Base-by-base conservation (phyloP, 805 yeast genomes). In the Barnettozyma pratensis region DNA sequence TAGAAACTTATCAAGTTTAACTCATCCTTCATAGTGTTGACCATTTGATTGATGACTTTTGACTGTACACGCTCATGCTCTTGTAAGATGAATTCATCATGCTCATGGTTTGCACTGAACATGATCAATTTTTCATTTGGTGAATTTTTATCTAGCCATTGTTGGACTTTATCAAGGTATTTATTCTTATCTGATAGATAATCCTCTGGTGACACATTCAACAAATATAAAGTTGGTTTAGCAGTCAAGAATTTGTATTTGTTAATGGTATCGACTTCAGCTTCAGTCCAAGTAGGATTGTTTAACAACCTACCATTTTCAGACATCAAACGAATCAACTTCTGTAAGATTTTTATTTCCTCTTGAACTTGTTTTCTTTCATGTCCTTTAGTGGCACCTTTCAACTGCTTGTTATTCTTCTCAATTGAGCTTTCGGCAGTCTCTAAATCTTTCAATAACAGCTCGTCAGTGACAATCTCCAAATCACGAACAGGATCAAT, bases 191-290 rank as follows among this genome's bases (percentile, higher is more conserved):
- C 72, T 39, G 71, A 58, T 11, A 78, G 64, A 62, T 77, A 89
- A 62, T 89, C 96, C 42, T 73, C 75, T 55, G 81, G 83, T 45
- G 81, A 82, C 19, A 87, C 82, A 59, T 90, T 90, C 51, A 88
- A 74, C 42, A 90, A 64, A 53, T 83, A 83, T 12, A 89, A 79
- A 2, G 91, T 81, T n/a, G 97, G 97, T 62, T 90, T 90, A 4
- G 96, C 90, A 1, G 96, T 89, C 44, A 90, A 67, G 44, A 90
- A 77, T 58, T 81, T 83, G 71, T 87, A 79, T 36, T 77, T 73
- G 66, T 87, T 87, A 47, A 88, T 76, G 43, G 83, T 71, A 30
- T 76, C 80, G 39, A 83, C 79, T 58, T 89, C 94, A 29, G 76
- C 77, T 31, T 73, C 70, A 14, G 76, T 70, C 89, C 94, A 87